phyloP scores from a whole-genome alignment of 768 basidiomycete species.

The Podaxis sp. region DNA sequence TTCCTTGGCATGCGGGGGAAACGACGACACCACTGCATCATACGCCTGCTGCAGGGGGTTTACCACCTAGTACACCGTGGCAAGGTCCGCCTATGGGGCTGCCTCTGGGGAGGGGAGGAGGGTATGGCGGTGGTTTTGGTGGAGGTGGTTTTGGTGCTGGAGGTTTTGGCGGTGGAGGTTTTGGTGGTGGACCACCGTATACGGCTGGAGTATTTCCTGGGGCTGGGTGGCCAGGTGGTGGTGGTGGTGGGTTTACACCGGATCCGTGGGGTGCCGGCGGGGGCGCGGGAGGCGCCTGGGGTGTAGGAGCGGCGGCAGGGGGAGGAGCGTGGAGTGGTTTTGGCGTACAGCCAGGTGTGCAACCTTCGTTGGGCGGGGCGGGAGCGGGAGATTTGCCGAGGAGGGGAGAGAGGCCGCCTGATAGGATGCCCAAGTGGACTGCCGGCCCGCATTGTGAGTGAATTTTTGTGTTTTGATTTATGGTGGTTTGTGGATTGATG shows the following conservation, averaged over 20 bases:
- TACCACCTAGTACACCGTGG: neutral
- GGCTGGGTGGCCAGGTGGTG: neutral
- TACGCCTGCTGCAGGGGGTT: neutral
- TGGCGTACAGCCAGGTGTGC: neutral
- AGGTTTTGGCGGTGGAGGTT: no score
- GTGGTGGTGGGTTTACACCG: neutral
- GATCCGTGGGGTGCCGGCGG: neutral
- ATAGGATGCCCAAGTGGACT: constrained; percentile 7
- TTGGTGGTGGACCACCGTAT: neutral
- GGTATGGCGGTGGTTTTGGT: neutral
- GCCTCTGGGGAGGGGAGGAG: neutral
- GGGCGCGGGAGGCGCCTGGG: neutral
- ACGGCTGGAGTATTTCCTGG: constrained; percentile 1
- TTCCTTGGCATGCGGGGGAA: constrained; percentile 1
- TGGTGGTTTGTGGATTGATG: neutral
- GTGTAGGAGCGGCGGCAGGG: neutral
- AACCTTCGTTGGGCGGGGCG: neutral
- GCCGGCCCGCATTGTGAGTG: constrained; percentile 12
- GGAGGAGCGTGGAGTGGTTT: neutral
- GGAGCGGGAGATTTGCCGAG: neutral
- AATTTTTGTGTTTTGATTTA: neutral
- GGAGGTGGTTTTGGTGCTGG: no score
- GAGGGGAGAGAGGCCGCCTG: neutral
- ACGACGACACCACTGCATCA: constrained; percentile 1
- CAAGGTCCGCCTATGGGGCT: neutral